Evolutionary conservation across 2,329 filamentous ascomycete genomes (phyloP), one percentile per base, ranked within the genome.

Genomic region (Fusarium metavorans): DNA sequence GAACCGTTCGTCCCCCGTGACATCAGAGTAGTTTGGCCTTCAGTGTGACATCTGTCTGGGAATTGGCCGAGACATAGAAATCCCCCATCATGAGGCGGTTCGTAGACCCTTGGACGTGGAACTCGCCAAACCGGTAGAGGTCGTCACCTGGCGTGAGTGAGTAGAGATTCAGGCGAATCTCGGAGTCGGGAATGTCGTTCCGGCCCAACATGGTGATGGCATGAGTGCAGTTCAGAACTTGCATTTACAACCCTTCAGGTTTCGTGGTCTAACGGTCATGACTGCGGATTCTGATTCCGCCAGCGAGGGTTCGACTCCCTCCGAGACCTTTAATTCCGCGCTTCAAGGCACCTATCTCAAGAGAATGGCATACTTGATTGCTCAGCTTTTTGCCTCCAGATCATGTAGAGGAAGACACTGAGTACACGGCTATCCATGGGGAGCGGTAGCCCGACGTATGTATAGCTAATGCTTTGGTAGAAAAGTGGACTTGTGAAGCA

Each of bases 181-280:
- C 34, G 14, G 34, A 35, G 34, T 35, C 34, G 34, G 34, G 14
- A 35, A 35, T 35, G 14, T 35, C 34, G 14, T 35, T 14, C 34
- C 34, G 8, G 14, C 5, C 9, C 43, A 6, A 18, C 43, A 48
- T 48, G 23, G 43, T 7, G 48, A 52, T 10, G 3, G 6, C 25
- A 30, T 52, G 16, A 52, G 48, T 20, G 16, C 27, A 32, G 25
- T 52, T 52, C 16, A 52, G 48, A n/a, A n/a, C 13, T 18, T 6
- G 9, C 2, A 5, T 2, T 52, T 18, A 20, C 6, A 52, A 32
- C 16, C 18, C 10, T 32, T 32, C 48, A n/a, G 48, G 48, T 52
- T 52, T 52, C 48, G 48, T 52, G 48, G 48, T 52, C 48, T 52
- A 52, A 52, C 48, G 48, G 48, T 52, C 48, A 52, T 52, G 48